Percentiles rank a stretch among this genome's conserved stretches.
These are phyloP conservation scores for Excoecaria agallocha DNA, from an alignment of 345 rosid genomes.

Conservation along the genomic window DNA sequence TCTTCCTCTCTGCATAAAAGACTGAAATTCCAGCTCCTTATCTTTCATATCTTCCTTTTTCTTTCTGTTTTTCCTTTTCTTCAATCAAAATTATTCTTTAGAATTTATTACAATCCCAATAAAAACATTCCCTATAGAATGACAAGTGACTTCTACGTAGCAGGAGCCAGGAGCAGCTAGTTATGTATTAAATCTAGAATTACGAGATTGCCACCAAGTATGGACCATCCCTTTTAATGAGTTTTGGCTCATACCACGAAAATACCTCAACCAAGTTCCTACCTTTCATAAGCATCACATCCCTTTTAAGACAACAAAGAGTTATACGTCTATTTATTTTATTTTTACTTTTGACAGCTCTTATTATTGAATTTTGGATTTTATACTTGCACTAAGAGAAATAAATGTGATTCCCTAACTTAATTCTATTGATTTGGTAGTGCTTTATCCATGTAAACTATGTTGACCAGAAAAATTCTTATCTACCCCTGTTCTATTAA, in stretches of 20 bases:
- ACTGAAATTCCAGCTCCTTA: slow-evolving; percentile 17
- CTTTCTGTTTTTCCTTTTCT: neutral
- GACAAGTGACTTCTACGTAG: neutral
- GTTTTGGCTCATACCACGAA: neutral
- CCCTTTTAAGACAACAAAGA: neutral
- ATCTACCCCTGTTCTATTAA: too few relatives aligned
- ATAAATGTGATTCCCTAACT: too few relatives aligned
- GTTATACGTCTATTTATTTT: too few relatives aligned
- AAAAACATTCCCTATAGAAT: slow-evolving; percentile 20
- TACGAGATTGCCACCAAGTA: neutral
- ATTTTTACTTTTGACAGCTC: too few relatives aligned
- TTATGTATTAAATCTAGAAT: neutral
- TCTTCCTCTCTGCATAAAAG: slow-evolving; percentile 13
- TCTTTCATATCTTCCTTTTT: neutral
- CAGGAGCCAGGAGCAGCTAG: neutral
- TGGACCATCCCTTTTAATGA: neutral
- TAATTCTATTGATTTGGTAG: too few relatives aligned
- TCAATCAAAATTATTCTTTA: neutral
- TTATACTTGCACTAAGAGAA: too few relatives aligned
- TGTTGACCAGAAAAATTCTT: too few relatives aligned
- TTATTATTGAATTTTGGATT: too few relatives aligned
- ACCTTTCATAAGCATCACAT: neutral
- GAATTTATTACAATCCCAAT: slow-evolving; percentile 9
- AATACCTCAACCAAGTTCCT: slow-evolving; percentile 1
- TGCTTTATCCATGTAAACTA: too few relatives aligned